Conservation (phyloP, 2,329 filamentous ascomycete genomes). For the Penicillium vulpinum region DNA sequence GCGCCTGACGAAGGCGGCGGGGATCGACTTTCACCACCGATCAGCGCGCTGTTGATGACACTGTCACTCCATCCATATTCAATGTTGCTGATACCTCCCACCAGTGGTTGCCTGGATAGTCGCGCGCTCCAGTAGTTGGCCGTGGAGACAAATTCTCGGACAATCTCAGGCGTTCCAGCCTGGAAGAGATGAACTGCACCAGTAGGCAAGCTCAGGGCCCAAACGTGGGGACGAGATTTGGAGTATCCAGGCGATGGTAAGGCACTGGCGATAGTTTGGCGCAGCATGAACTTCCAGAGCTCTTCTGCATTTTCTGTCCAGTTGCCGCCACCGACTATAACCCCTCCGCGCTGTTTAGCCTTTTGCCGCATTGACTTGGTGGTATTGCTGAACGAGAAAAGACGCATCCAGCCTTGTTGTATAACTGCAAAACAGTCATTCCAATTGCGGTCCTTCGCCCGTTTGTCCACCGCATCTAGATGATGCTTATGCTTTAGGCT, state of each 20-base stretch:
- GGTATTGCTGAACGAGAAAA: slow-evolving; percentile 88
- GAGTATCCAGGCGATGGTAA: slow-evolving; percentile 92
- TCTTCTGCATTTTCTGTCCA: slow-evolving; percentile 97
- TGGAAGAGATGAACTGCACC: slow-evolving; percentile 98
- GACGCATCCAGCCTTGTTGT: slow-evolving; percentile 87
- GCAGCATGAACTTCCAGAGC: slow-evolving; percentile 80
- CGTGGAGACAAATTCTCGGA: slow-evolving; percentile 88
- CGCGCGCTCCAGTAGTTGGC: slow-evolving; percentile 98
- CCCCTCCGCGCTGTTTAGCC: slow-evolving; percentile 57
- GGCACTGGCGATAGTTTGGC: slow-evolving; percentile 87
- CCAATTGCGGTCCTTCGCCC: slow-evolving; percentile 93
- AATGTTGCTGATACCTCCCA: slow-evolving; percentile 92
- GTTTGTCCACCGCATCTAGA: slow-evolving; percentile 84
- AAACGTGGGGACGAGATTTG: slow-evolving; percentile 84
- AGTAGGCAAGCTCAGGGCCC: slow-evolving; percentile 86
- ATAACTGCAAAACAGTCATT: slow-evolving; percentile 93
- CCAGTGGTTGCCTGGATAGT: slow-evolving; percentile 86
- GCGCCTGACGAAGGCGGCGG: slow-evolving; percentile 38
- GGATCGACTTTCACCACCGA: slow-evolving; percentile 53
- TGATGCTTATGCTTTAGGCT: slow-evolving; percentile 96
- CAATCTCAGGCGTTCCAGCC: slow-evolving; percentile 90
- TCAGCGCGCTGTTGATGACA: slow-evolving; percentile 74
- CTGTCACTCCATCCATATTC: slow-evolving; percentile 95
- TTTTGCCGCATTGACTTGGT: slow-evolving; percentile 69
- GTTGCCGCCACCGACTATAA: slow-evolving; percentile 88